These are phyloP conservation scores for Annulohypoxylon nitens DNA, from an alignment of 495 filamentous ascomycete genomes.

Conservation along the genomic window DNA sequence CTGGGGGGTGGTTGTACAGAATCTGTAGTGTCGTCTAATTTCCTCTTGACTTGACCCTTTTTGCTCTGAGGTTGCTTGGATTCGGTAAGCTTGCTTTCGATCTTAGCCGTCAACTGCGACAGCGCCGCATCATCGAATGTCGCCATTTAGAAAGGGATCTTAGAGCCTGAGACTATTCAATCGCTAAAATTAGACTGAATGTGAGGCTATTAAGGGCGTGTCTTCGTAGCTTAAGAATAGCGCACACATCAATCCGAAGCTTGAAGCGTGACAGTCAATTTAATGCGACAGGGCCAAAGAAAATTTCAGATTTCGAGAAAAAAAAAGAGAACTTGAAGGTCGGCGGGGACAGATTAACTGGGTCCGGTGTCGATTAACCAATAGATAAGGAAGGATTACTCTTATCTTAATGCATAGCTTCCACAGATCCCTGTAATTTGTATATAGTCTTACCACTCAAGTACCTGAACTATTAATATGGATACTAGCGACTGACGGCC, in stretches of 20 bases:
- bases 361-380: slow-evolving; percentile 5
- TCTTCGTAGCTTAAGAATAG: neutral
- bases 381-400: slow-evolving; percentile 20
- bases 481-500: too few relatives aligned
- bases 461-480: slow-evolving; percentile 9
- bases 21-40: slow-evolving; percentile 46
- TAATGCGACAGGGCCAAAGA: slow-evolving; percentile 33
- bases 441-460: slow-evolving; percentile 20
- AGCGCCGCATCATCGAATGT: slow-evolving; percentile 72
- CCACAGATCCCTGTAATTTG: neutral
- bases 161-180: neutral
- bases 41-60: slow-evolving; percentile 48
- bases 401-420: slow-evolving; percentile 20
- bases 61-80: slow-evolving; percentile 39
- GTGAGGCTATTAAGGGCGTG: neutral
- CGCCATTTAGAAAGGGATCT: slow-evolving; percentile 48
- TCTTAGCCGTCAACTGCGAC: slow-evolving; percentile 72
- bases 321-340: slow-evolving; percentile 34
- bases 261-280: neutral
- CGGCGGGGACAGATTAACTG: slow-evolving; percentile 47
- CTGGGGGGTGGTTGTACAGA: slow-evolving; percentile 43
- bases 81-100: slow-evolving; percentile 61
- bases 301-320: slow-evolving; percentile 40
- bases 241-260: neutral
- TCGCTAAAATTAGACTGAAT: neutral